Evolutionary conservation across 1,284 basidiomycete genomes (phyloP), one percentile per base, ranked within the genome.

Genomic region (Papiliotrema nemorosa): DNA sequence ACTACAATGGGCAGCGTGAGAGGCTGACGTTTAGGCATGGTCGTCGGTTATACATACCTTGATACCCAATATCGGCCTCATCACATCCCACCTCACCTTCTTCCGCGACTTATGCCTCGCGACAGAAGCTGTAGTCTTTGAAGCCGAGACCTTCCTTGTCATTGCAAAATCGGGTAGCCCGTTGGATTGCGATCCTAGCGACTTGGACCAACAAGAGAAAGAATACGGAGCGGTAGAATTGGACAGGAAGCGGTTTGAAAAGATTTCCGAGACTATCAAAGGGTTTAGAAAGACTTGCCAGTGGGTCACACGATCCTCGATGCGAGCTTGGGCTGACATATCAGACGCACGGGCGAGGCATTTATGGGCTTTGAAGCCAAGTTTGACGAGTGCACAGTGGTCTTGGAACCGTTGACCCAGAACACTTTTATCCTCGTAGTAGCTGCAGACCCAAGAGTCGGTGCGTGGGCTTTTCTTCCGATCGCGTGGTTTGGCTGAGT

Each of bases 91-190:
- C 64, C 81, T 99, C 6, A 82, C 84, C 10, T 87, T 84, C 43
- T 85, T 98, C 53, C 87, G 91, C 12, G 80, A 84, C 41, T 84
- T 89, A 1, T 91, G 89, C 67, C 86, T 82, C 52, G 92, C 93
- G 2, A 86, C 86, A 2, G 96, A 99, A 73, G 90, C 93, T 45
- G 86, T 98, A 54, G 82, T 97, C 22, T 98, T 99, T 64, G 96
- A 99, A 73, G 84, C 88, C 46, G 93, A 91, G 3, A 98, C 96
- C 16, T 98, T 98, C 77, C 85, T 99, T 44, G 91, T 97, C 59
- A 92, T 98, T 58, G 90, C 90, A 18, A 77, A 76, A 54, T 70
- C 64, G 20, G 75, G 70, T 22, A 72, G 64, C 18, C 69, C 67
- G 31, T 58, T 73, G 25, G 72, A 75, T 53, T 64, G 62, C 44